These are phyloP conservation scores for Colletotrichum graminicola DNA, from an alignment of 2,329 filamentous ascomycete species.

Conservation along the genomic window DNA sequence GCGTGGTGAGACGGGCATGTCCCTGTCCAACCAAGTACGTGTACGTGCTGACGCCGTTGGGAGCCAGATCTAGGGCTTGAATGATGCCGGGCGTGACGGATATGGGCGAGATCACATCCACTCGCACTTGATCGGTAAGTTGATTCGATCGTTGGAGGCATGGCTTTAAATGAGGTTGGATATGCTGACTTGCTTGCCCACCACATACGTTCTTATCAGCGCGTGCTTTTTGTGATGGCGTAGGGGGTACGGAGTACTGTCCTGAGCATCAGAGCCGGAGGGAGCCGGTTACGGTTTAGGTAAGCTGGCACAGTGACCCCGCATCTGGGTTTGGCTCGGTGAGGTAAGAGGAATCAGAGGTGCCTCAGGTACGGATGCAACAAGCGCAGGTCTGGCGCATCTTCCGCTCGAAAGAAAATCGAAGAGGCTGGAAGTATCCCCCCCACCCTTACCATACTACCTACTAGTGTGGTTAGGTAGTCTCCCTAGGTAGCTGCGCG, in stretches of 20 bases:
- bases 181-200: neutral
- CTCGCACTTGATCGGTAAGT: neutral
- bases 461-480: no score
- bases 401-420: slow-evolving; percentile 9
- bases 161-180: neutral
- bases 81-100: slow-evolving; percentile 13
- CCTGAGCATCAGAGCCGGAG: no score
- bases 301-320: slow-evolving; percentile 5
- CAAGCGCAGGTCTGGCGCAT: slow-evolving; percentile 5
- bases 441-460: no score
- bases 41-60: slow-evolving; percentile 11
- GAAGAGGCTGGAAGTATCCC: slow-evolving; percentile 35
- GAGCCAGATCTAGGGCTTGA: slow-evolving; percentile 11
- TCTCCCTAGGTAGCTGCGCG: neutral
- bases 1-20: slow-evolving; percentile 26
- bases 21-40: slow-evolving; percentile 2
- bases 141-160: neutral
- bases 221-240: neutral
- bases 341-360: slow-evolving; percentile 14
- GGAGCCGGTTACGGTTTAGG: neutral
- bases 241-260: neutral
- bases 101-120: slow-evolving; percentile 13
- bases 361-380: slow-evolving; percentile 12
- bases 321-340: slow-evolving; percentile 18
- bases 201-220: neutral